phyloP scores from a whole-genome alignment of 1,284 basidiomycete genomes.

The Marasmius oreades region DNA sequence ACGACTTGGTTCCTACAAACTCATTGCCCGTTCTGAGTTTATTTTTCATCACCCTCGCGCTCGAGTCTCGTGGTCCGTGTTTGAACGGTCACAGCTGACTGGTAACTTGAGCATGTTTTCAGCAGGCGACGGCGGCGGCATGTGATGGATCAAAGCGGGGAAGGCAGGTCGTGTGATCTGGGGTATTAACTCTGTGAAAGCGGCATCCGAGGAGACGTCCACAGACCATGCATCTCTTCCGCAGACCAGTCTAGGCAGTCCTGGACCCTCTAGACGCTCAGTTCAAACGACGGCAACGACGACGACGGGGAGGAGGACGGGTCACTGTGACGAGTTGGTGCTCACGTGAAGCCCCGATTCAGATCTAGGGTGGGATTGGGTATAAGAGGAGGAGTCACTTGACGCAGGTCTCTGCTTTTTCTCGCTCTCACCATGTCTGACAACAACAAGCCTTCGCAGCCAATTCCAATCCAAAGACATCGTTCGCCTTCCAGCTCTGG shows the following conservation, averaged over 20 bases:
- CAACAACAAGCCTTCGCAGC: slow-evolving; percentile 46
- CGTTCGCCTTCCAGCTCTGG: slow-evolving; percentile 60
- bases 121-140: background rate
- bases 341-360: background rate
- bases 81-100: too few species aligned
- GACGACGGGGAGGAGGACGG: too few species aligned
- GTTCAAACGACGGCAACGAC: too few species aligned
- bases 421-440: slow-evolving; percentile 27
- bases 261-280: too few species aligned
- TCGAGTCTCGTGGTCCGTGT: too few species aligned
- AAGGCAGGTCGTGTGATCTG: too few species aligned
- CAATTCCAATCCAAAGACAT: slow-evolving; percentile 55
- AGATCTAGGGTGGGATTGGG: background rate
- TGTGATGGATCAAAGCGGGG: background rate
- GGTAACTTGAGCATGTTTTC: too few species aligned
- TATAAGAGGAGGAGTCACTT: background rate
- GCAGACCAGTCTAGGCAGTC: too few species aligned
- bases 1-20: too few species aligned
- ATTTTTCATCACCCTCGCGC: too few species aligned
- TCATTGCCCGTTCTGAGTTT: too few species aligned
- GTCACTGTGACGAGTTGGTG: too few species aligned
- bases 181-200: background rate
- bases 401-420: background rate
- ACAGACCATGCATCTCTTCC: background rate
- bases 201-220: background rate